Evolutionary conservation across 306 rosid genomes (phyloP), one percentile per base, ranked within the genome.

Genomic region (Quercus engelmannii): DNA sequence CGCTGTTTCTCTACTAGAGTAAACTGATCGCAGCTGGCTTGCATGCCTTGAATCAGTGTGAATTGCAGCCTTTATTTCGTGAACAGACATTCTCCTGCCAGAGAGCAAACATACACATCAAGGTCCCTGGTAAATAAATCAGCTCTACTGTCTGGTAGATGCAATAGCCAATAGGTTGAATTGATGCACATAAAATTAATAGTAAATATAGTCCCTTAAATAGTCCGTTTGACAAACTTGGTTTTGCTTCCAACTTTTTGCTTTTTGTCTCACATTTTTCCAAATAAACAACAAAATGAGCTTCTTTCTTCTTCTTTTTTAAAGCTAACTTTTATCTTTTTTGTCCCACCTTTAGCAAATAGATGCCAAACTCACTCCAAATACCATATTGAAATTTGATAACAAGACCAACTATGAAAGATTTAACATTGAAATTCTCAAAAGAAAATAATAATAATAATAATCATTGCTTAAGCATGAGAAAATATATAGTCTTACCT

Each of bases 41-140:
- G 92, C 99, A 3, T 91, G 98, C 82, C 92, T 90, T 18, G 99
- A 93, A 87, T 93, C 99, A 0, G 92, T 88, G 83, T 91, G 98
- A 78, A 93, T 93, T 75, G 96, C 97, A 80, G 87, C 91, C 77
- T 90, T 93, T 81, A 89, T 80, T 90, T 96, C 99, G 8, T 83
- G 83, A 76, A 62, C 80, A 51, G 98, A 86, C 97, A 93, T 87
- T 90, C 87, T 91, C 99, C 99, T 93, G 83, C 78, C 73, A 74
- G 31, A 13, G 23, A 51, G 26, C 59, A 15, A 3, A 49, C 28
- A 33, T 14, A 56, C 21, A 68, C 14, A 12, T 55, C 13, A 69
- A 9, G 70, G 35, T 28, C 58, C 52, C 13, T 31, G 12, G 43
- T 63, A 13, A 78, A 6, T 78, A 21, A 52, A 63, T 33, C 74